Base-by-base conservation (phyloP, 1,284 basidiomycete genomes). In the Prillingera fragicola region DNA sequence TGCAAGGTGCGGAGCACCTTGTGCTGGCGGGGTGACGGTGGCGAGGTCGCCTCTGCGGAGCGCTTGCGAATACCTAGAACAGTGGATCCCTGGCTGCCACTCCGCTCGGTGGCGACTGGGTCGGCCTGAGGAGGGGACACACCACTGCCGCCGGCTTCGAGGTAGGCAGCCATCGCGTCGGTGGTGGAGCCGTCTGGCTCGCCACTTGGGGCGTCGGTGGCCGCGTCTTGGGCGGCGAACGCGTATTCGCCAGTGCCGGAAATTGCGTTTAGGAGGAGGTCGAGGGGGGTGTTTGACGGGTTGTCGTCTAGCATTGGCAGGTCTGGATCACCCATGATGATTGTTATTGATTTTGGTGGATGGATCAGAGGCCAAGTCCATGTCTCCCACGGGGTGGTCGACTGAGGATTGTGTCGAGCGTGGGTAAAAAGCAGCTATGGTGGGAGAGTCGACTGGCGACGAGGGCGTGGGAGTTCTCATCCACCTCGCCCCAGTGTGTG, bases 221-320 rank as follows among this genome's bases (percentile, higher is more conserved):
- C 27, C 24, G 5, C 40, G 4, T 32, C 40, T 14, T 29, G 32
- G n/a, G 18, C 35, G 8, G 23, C 4, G 9, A 48, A 39, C 26
- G 25, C 19, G 33, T 50, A 50, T 14, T 25, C 39, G 24, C 38
- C 36, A 23, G 55, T 48, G 0, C 57, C 60, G 3, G 56, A 52
- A 33, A 69, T 68, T 17, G 67, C 67, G 31, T 67, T 69, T 33
- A 69, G 56, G 15, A 69, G 56, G 3, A 69, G 50, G 46, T 67
- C 64, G 24, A 69, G 51, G 4, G 67, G 65, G 15, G 53, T 51
- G 19, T 41, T 33, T 38, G 40, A 39, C 18, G 48, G 45, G 25
- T 37, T 40, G 35, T 54, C 52, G 34, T 50, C 52, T 22, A 54
- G 45, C 25, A 48, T 42, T 9, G 29, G 36, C 8, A 52, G 36